phyloP scores from a whole-genome alignment of 1,284 basidiomycete species.

The Austroboletus niveus region DNA sequence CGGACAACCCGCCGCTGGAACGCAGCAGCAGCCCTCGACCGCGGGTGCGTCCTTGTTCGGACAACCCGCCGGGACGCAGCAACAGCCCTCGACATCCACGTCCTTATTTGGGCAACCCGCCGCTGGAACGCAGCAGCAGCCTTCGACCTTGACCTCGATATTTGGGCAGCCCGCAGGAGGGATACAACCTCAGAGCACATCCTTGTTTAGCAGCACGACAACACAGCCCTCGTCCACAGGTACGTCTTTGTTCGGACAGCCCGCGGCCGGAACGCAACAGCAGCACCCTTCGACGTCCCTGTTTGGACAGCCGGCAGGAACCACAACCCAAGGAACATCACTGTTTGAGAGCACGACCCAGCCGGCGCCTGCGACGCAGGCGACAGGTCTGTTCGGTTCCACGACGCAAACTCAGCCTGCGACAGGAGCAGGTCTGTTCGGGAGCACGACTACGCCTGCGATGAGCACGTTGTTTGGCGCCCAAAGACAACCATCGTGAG shows the following conservation, averaged over 20 bases:
- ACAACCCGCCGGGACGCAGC: too few species aligned
- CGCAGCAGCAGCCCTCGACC: too few species aligned
- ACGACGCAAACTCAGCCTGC: conserved; percentile 27
- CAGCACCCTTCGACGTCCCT: conserved; percentile 26
- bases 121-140: not conserved
- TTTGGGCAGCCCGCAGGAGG: conserved; percentile 25
- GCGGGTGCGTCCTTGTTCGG: too few species aligned
- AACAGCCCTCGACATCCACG: too few species aligned
- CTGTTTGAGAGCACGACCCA: conserved; percentile 21
- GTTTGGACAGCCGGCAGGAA: conserved; percentile 25
- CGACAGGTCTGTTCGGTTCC: conserved; percentile 24
- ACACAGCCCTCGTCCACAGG: conserved; percentile 16
- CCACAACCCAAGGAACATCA: conserved; percentile 33
- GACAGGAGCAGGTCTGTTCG: conserved; percentile 26
- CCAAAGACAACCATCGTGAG: conserved; percentile 37
- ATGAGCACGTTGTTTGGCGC: conserved; percentile 39
- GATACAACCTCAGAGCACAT: conserved; percentile 30
- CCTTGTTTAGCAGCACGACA: conserved; percentile 23
- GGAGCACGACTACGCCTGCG: conserved; percentile 29
- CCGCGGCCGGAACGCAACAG: conserved; percentile 22
- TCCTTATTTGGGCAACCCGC: too few species aligned
- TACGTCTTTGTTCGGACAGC: conserved; percentile 38
- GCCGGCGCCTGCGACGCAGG: conserved; percentile 16
- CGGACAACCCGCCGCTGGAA: too few species aligned
- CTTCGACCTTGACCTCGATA: conserved; percentile 19